Conservation (phyloP, 2,329 filamentous ascomycete genomes). For the Fonsecaea erecta region DNA sequence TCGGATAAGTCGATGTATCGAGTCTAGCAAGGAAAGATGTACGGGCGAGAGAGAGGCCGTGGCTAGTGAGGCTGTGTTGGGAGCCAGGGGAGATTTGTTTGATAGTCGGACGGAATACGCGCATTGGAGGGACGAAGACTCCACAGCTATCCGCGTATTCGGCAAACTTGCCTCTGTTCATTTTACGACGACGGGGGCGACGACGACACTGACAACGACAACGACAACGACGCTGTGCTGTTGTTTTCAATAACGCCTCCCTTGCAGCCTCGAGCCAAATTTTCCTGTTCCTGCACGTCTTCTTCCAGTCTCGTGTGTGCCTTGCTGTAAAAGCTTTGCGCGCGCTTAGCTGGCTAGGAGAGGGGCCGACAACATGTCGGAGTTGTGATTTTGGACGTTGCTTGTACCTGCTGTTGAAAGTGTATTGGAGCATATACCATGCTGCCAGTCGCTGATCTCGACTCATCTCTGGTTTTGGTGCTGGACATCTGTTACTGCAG, state of each 20-base stretch:
- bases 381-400: background rate
- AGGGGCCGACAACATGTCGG: background rate
- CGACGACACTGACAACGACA: too few relatives aligned
- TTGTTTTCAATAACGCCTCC: too few relatives aligned
- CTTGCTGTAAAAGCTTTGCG: background rate
- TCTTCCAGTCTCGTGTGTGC: background rate
- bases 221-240: conserved; percentile 3
- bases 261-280: too few relatives aligned
- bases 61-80: background rate
- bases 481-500: background rate
- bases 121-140: background rate
- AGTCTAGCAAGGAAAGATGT: background rate
- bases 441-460: background rate
- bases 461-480: background rate
- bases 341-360: background rate
- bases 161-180: background rate
- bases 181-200: background rate
- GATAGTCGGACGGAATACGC: background rate
- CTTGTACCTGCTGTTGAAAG: background rate
- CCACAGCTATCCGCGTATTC: background rate
- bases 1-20: conserved; percentile 8
- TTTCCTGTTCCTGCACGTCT: background rate
- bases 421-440: background rate
- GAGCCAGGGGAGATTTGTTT: background rate
- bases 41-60: background rate